Base-by-base conservation (phyloP, 371 early-diverging fungal species). In the Mucor ambiguus region DNA sequence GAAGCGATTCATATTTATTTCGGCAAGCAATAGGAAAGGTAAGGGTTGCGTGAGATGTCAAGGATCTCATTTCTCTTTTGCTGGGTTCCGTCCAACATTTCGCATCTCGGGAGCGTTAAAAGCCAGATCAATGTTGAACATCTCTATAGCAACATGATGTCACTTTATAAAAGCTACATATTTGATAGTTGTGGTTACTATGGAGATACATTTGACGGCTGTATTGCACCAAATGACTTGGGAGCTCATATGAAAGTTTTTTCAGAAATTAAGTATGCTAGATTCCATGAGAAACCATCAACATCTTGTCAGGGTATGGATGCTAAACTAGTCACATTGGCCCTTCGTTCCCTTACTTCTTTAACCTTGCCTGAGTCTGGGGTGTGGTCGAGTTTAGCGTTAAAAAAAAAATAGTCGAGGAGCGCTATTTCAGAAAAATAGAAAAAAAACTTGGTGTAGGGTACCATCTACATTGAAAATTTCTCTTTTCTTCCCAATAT, bases 1-100 rank as follows among this genome's bases (percentile, higher is more conserved):
- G 20, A 54, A 44, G 10, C 58, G 58, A 48, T 64, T 64, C 56
- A 56, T 64, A 18, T 60, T 33, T 20, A 49, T 44, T 46, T 10
- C 28, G 3, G 16, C 6, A 26, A 52, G 52, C 24, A 52, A 28
- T 35, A 35, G 26, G 14, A 28, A 52, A 52, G 52, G 26, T 49
- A 49, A 49, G 52, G 61, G 61, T n/a, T n/a, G n/a, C n/a, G 61
- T 35, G 3, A 9, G 52, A 52, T 52, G 26, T 52, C 52, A 52
- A 52, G 52, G 52, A 52, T 52, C 46, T 44, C 20, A 9, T 18
- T 44, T 44, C 11, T 20, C n/a, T 44, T 20, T 46, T 46, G n/a
- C 46, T 46, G 22, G 46, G 46, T 46, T 46, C 46, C 46, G 46
- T 46, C 46, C 6, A 46, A 6, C 46, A 46, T 52, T 52, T 41